These are phyloP conservation scores for Scutellaria minor DNA, from an alignment of 257 asterid species.

Conservation along the genomic window DNA sequence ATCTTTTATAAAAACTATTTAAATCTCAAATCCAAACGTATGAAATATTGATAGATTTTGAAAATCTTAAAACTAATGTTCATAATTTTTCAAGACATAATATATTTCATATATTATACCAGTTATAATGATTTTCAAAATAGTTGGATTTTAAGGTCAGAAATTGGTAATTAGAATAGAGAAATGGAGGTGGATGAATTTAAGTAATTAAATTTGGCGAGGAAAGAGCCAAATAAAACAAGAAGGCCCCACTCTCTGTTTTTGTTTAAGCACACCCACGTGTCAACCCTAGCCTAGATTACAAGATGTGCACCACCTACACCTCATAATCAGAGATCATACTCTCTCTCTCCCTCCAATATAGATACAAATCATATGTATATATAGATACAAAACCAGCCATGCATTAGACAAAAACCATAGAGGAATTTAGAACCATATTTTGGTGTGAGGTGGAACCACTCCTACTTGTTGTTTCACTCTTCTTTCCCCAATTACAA, in stretches of 20 bases:
- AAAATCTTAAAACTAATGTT: too few relatives aligned
- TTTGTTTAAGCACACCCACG: conserved; percentile 18
- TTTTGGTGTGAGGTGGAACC: conserved; percentile 39
- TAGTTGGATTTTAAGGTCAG: conserved; percentile 16
- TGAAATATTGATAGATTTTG: too few relatives aligned
- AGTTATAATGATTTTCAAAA: too few relatives aligned
- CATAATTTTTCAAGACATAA: too few relatives aligned
- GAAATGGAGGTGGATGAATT: too few relatives aligned
- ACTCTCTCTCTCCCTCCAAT: neutral
- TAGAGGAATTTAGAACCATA: conserved; percentile 23
- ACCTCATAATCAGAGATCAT: conserved; percentile 34
- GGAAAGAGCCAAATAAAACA: neutral
- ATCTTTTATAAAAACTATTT: too few relatives aligned
- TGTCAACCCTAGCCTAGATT: conserved; percentile 15
- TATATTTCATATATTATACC: too few relatives aligned
- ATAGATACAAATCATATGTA: neutral
- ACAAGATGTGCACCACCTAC: conserved; percentile 19
- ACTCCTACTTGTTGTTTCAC: conserved; percentile 22
- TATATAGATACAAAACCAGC: conserved; percentile 25
- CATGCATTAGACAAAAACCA: conserved; percentile 35
- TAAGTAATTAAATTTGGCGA: too few relatives aligned
- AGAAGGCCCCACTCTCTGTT: conserved; percentile 32
- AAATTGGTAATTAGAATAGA: neutral
- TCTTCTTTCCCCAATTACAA: neutral
- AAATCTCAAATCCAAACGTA: too few relatives aligned